These are phyloP conservation scores for Saturnispora silvae DNA, from an alignment of 805 yeast species.

Conservation along the genomic window DNA sequence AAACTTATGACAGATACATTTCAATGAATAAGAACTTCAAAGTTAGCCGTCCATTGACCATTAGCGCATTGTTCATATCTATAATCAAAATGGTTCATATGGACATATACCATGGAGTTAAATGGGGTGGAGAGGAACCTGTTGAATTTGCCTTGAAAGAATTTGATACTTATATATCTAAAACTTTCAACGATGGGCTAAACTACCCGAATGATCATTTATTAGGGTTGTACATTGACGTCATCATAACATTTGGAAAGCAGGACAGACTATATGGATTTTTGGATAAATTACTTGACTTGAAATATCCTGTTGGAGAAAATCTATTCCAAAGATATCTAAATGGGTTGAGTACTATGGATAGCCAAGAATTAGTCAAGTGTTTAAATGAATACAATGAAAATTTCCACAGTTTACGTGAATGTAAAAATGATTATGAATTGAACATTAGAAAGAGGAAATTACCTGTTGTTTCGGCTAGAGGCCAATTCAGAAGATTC, in stretches of 20 bases:
- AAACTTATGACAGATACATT: slow-evolving; percentile 22
- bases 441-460: slow-evolving; percentile 13
- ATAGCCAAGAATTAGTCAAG: slow-evolving; percentile 15
- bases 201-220: slow-evolving; percentile 36
- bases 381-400: slow-evolving; percentile 16
- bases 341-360: slow-evolving; percentile 13
- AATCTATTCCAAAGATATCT: slow-evolving; percentile 17
- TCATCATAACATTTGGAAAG: slow-evolving; percentile 39
- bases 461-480: slow-evolving; percentile 6
- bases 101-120: slow-evolving; percentile 8
- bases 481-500: slow-evolving; percentile 18
- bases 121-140: slow-evolving; percentile 45
- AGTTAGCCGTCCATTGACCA: slow-evolving; percentile 19
- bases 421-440: slow-evolving; percentile 19
- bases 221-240: slow-evolving; percentile 42
- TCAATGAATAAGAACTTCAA: slow-evolving; percentile 12
- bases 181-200: slow-evolving; percentile 22
- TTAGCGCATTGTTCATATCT: slow-evolving; percentile 40
- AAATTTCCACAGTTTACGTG: slow-evolving; percentile 10
- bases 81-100: slow-evolving; percentile 25
- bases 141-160: slow-evolving; percentile 52
- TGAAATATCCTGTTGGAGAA: slow-evolving; percentile 22
- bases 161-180: slow-evolving; percentile 34
- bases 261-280: slow-evolving; percentile 38
- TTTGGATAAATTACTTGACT: slow-evolving; percentile 43